phyloP scores from a whole-genome alignment of 208 protist genomes.

The Trypanosoma platydactyli region DNA sequence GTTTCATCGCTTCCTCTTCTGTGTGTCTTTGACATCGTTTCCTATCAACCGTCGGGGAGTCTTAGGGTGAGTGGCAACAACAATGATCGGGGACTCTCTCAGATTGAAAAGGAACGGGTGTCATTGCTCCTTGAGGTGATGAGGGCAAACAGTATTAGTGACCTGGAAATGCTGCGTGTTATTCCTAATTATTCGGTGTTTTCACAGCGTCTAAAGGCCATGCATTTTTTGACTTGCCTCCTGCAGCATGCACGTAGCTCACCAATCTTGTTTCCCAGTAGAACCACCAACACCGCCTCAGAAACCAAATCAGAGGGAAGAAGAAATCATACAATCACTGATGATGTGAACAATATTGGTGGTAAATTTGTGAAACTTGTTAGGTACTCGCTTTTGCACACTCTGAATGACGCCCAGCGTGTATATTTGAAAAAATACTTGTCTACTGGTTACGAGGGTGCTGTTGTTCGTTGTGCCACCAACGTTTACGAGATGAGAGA shows the following conservation, averaged over 20 bases:
- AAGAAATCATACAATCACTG: neutral
- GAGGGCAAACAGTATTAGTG: constrained; percentile 26
- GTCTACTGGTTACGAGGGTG: constrained; percentile 68
- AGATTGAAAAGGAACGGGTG: constrained; percentile 27
- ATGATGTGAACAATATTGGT: constrained; percentile 29
- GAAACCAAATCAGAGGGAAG: neutral
- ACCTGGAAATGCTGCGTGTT: constrained; percentile 66
- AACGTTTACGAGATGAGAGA: constrained; percentile 82
- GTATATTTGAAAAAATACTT: constrained; percentile 56
- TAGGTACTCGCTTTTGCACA: constrained; percentile 52
- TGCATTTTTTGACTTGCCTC: constrained; percentile 69
- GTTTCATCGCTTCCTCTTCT: constrained; percentile 58
- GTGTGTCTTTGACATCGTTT: constrained; percentile 83
- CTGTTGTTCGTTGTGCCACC: constrained; percentile 68
- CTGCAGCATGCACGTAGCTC: constrained; percentile 46
- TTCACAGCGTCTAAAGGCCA: constrained; percentile 72
- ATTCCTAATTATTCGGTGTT: constrained; percentile 83
- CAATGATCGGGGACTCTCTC: constrained; percentile 23
- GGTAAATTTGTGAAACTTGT: constrained; percentile 63
- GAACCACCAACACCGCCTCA: neutral
- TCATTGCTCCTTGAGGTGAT: constrained; percentile 31
- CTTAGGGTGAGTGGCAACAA: constrained; percentile 5
- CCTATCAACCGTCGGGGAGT: constrained; percentile 42
- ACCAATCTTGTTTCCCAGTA: constrained; percentile 41
- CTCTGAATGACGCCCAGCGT: constrained; percentile 53